Evolutionary conservation across 371 early-diverging fungal genomes (phyloP).

Genomic region (Lichtheimia ramosa): DNA sequence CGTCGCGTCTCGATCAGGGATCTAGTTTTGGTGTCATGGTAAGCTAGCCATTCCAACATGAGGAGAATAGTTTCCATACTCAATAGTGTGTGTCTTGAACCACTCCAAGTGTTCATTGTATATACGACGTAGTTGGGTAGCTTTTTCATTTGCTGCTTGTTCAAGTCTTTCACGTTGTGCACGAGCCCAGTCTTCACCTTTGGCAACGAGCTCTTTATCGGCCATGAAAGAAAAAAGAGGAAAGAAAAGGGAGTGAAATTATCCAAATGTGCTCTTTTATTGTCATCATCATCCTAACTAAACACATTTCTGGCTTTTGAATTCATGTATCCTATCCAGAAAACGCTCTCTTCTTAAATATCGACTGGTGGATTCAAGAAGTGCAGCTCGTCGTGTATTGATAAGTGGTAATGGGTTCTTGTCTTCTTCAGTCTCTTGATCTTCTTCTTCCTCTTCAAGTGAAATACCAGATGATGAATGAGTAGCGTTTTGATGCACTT

Average conservation of each 20-base stretch:
- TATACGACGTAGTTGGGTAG: not conserved
- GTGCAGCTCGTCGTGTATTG: not conserved
- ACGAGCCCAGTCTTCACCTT: conserved; percentile 1
- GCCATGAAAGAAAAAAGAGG: too few species aligned
- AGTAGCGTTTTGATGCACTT: conserved; percentile 1
- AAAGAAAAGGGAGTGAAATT: too few species aligned
- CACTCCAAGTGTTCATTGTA: conserved; percentile 2
- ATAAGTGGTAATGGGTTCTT: not conserved
- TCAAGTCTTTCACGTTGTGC: not conserved
- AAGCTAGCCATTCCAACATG: not conserved
- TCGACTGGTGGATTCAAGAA: conserved; percentile 1
- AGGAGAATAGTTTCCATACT: not conserved
- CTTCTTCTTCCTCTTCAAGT: conserved; percentile 13
- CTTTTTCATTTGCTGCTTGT: not conserved
- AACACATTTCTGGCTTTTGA: conserved; percentile 1
- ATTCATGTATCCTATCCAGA: conserved; percentile 9
- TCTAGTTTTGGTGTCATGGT: not conserved
- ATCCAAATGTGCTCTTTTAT: too few species aligned
- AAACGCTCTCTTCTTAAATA: conserved; percentile 15
- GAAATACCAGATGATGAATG: conserved; percentile 2
- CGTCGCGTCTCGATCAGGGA: not conserved
- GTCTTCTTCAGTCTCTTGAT: not conserved
- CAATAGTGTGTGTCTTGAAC: not conserved
- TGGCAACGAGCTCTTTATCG: not conserved
- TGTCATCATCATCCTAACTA: too few species aligned